phyloP scores from a whole-genome alignment of 2,329 filamentous ascomycete species.

The Colletotrichum agaves region DNA sequence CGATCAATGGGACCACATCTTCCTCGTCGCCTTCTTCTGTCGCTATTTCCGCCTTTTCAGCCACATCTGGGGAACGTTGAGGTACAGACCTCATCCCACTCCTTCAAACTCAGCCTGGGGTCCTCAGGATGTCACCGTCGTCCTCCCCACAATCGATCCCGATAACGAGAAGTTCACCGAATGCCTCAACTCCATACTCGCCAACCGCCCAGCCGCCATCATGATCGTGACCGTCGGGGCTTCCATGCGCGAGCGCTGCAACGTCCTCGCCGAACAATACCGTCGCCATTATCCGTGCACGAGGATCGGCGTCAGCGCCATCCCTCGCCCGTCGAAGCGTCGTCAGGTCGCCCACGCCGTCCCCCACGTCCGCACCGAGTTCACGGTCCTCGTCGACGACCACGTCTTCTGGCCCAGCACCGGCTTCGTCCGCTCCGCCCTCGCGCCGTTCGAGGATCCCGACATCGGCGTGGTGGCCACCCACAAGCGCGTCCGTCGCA shows the following conservation, averaged over 20 bases:
- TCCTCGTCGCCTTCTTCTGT: not conserved
- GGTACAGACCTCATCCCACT: slow-evolving; percentile 50
- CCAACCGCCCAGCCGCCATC: slow-evolving; percentile 51
- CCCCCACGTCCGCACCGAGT: slow-evolving; percentile 47
- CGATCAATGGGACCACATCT: not conserved
- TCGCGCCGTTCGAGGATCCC: slow-evolving; percentile 57
- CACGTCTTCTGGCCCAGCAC: slow-evolving; percentile 61
- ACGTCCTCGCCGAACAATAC: not conserved
- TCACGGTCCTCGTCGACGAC: slow-evolving; percentile 62
- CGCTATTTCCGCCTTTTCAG: slow-evolving; percentile 4
- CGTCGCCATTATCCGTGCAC: slow-evolving; percentile 36
- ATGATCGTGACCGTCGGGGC: slow-evolving; percentile 58
- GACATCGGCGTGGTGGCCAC: slow-evolving; percentile 66
- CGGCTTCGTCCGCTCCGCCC: slow-evolving; percentile 52
- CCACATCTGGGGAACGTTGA: slow-evolving; percentile 38
- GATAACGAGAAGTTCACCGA: slow-evolving; percentile 51
- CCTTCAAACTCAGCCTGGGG: slow-evolving; percentile 45
- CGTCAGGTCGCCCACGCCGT: slow-evolving; percentile 57
- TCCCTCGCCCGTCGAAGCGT: slow-evolving; percentile 57
- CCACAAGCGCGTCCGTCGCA: slow-evolving; percentile 62
- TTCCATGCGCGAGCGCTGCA: slow-evolving; percentile 8
- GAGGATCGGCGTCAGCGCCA: slow-evolving; percentile 46
- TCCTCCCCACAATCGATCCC: slow-evolving; percentile 63
- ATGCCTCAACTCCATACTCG: slow-evolving; percentile 53
- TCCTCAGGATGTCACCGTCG: slow-evolving; percentile 57